Base-by-base conservation (phyloP, 75 land plant species). In the Adiantum capillusveneris region DNA sequence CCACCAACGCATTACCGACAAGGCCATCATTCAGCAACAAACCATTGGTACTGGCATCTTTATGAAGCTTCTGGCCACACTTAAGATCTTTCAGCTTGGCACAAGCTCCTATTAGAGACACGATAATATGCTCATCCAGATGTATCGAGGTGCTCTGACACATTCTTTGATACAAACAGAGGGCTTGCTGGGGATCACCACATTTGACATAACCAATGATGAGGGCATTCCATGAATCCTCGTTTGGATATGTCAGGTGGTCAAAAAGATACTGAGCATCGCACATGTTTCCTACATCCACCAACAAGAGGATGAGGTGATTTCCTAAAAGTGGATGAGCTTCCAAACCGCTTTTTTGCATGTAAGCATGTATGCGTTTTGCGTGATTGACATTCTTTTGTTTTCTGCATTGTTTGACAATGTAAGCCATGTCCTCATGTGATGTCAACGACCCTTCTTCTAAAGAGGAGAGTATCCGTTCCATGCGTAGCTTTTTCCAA, bases 231-330 rank as follows among this genome's bases (percentile, higher is more conserved):
- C 57, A 56, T 14, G 57, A 56, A 56, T 25, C 3, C 18, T 56
- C 64, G 29, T 24, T 61, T 13, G 24, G 48, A 3, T 20, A 31
- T 0, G 30, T 21, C 30, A 62, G 30, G 1, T 31, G 9, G 28
- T 62, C 64, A 62, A 62, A 62, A 45, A 62, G 18, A 11, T 51
- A 9, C 2, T 48, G 54, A 6, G 64, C 64, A 24, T 46, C 53
- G 22, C n/a, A 45, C 6, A 62, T 17, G 31, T 37, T 28, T 22
- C 59, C 68, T 29, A 28, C 6, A 11, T 56, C 57, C 22, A 25
- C 34, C 11, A 56, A 29, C 26, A 56, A 5, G 5, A 29, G 18
- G 6, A 56, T 18, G 27, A 56, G 29, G 24, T 20, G 29, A 25
- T 56, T 56, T 9, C 29, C 57, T 25, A 56, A 13, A 24, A 11